Base-by-base conservation (phyloP, 73 alveolate species). In the Paramecium octaurelia region DNA sequence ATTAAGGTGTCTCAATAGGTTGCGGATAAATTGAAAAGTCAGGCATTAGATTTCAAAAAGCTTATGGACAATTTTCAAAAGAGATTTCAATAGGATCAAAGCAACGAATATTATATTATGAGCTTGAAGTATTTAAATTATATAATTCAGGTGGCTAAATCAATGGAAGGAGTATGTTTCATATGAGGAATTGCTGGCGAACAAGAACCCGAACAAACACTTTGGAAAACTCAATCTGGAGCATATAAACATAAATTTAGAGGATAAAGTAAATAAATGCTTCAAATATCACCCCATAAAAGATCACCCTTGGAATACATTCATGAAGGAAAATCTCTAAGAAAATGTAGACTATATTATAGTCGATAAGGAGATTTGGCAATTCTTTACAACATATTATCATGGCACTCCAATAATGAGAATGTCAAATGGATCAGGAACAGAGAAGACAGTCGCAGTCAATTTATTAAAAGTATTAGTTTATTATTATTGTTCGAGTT, bases 291-390 rank as follows among this genome's bases (percentile, higher is more conserved):
- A 2, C 24, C 91, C 91, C 6, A 0, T 80, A 23, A 80, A 46
- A 20, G 91, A 80, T 31, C 91, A 80, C 18, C 91, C 91, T 20
- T 80, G 91, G 91, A 80, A 80, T 80, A 46, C 57, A 8, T 80
- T 23, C 40, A 80, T 48, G 75, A 80, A 80, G 24, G 73, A 46
- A 3, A 43, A 48, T 24, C 57, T 80, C 24, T 23, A 80, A 80
- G 91, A 80, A 80, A 43, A 43, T 12, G 10, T 12, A 11, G 91
- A 80, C 35, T 80, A 80, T 43, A 8, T 80, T 2, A 46, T 80
- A 27, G 91, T 80, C 20, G 43, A 42, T 44, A 80, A 80, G 14
- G 91, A 80, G 9, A 80, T 80, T 24, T 80, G 91, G 91, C 18
- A 40, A 31, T 80, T 80, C 34, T 80, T 80, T 27, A 42, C 46